A percentile compares a stretch with the other conserved stretches of the same genome.
phyloP scores from a whole-genome alignment of 176 grass and related monocot species.

The Panicum miliaceum region DNA sequence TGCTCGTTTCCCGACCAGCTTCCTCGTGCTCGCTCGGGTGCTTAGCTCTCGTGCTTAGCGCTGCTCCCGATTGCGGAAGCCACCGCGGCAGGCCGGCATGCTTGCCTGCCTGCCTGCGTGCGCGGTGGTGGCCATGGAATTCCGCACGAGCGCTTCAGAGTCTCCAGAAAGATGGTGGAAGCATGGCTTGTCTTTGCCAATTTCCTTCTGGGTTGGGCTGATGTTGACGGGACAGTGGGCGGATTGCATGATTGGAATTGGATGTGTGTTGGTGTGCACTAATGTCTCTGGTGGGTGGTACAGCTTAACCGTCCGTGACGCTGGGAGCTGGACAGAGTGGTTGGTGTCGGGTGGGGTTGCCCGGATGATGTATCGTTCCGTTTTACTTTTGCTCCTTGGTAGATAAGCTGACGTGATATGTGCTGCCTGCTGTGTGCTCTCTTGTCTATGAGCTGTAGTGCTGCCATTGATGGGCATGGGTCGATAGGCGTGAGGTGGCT shows the following conservation, averaged over 20 bases:
- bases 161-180: conserved; percentile 27
- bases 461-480: conserved; percentile 13
- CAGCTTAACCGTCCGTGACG: conserved; percentile 21
- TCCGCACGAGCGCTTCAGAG: conserved; percentile 19
- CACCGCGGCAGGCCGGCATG: conserved; percentile 3
- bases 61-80: background rate
- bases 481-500: background rate
- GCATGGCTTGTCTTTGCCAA: background rate
- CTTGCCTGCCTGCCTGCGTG: background rate
- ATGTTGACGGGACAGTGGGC: conserved; percentile 27
- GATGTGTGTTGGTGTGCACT: conserved; percentile 48
- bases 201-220: conserved; percentile 1
- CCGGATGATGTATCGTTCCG: conserved; percentile 12
- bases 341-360: conserved; percentile 41
- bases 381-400: conserved; percentile 30
- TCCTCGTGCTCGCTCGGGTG: background rate
- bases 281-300: conserved; percentile 50
- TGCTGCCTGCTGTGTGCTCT: conserved; percentile 21
- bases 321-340: conserved; percentile 38
- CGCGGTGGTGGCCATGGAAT: conserved; percentile 18
- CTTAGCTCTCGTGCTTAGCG: background rate
- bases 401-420: conserved; percentile 33
- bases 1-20: conserved; percentile 13
- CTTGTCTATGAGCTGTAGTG: conserved; percentile 21
- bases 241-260: conserved; percentile 44